Evolutionary conservation across 1,284 basidiomycete species (phyloP).

Genomic region (Ganoderma leucocontextum): DNA sequence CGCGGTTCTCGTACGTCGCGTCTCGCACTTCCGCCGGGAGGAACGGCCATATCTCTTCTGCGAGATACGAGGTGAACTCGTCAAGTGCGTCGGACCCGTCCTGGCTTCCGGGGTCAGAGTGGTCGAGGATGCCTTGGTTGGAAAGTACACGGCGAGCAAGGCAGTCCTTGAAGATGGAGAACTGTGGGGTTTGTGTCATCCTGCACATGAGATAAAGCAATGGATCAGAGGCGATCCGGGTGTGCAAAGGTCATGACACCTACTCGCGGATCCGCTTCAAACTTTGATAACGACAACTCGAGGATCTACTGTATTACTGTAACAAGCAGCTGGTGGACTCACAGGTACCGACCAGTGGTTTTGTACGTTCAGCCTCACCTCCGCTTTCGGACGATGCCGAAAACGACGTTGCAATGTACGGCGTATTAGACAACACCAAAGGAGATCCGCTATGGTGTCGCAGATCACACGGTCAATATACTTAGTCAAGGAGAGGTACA

Average conservation of each 20-base stretch:
- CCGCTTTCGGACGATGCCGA: too few species aligned
- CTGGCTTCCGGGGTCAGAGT: constrained; percentile 7
- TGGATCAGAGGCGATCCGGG: not conserved
- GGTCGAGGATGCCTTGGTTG: constrained; percentile 33
- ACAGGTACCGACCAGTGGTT: too few species aligned
- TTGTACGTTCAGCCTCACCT: too few species aligned
- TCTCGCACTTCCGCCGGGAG: constrained; percentile 46
- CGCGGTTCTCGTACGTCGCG: constrained; percentile 48
- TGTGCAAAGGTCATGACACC: not conserved
- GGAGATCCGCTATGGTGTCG: too few species aligned
- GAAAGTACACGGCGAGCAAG: constrained; percentile 53
- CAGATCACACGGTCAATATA: too few species aligned
- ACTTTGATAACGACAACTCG: not conserved
- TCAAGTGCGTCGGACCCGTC: constrained; percentile 48
- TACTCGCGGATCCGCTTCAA: not conserved
- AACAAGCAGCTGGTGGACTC: too few species aligned
- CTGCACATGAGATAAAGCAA: not conserved
- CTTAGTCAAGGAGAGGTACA: too few species aligned
- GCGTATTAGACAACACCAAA: too few species aligned
- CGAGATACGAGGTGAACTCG: constrained; percentile 61
- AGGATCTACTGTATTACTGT: not conserved
- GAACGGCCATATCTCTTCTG: constrained; percentile 54
- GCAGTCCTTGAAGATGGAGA: constrained; percentile 54
- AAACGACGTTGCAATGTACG: too few species aligned
- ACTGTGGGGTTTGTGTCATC: constrained; percentile 27